These are phyloP conservation scores for Sporobolus alterniflorus DNA, from an alignment of 202 grass and related monocot genomes.

Conservation along the genomic window DNA sequence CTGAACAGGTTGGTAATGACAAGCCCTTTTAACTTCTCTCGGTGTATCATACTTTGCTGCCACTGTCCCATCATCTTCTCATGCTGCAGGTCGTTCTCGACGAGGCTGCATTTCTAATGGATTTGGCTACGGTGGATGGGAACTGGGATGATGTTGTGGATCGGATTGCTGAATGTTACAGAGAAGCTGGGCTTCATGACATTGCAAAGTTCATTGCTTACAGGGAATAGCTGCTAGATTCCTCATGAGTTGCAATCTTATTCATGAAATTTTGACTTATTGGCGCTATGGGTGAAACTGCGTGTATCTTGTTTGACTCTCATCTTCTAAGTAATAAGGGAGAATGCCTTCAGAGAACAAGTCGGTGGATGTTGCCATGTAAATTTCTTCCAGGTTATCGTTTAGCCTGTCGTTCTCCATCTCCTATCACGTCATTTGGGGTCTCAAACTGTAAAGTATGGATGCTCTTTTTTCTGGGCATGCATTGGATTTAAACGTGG, in stretches of 20 bases:
- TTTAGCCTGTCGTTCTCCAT: too few species aligned
- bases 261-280: constrained; percentile 9
- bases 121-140: constrained; percentile 83
- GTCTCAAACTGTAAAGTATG: too few species aligned
- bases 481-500: too few species aligned
- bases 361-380: background rate
- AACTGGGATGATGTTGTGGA: constrained; percentile 86
- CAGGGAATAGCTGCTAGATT: constrained; percentile 50
- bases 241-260: background rate
- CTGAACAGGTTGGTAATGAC: constrained; percentile 58
- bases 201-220: constrained; percentile 82
- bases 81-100: constrained; percentile 74
- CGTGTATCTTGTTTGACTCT: background rate
- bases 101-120: constrained; percentile 91
- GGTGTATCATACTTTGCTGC: background rate
- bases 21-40: background rate
- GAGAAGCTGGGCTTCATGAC: constrained; percentile 74
- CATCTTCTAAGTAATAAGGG: background rate
- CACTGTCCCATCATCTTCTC: background rate
- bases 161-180: constrained; percentile 77
- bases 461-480: too few species aligned
- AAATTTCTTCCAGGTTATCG: background rate
- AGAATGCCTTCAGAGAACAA: background rate
- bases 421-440: too few species aligned
- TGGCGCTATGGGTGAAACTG: background rate